Percentiles rank a stretch among this genome's conserved stretches.
Conservation (phyloP, 305 asterid genomes). For the Stenogyne calaminthoides region DNA sequence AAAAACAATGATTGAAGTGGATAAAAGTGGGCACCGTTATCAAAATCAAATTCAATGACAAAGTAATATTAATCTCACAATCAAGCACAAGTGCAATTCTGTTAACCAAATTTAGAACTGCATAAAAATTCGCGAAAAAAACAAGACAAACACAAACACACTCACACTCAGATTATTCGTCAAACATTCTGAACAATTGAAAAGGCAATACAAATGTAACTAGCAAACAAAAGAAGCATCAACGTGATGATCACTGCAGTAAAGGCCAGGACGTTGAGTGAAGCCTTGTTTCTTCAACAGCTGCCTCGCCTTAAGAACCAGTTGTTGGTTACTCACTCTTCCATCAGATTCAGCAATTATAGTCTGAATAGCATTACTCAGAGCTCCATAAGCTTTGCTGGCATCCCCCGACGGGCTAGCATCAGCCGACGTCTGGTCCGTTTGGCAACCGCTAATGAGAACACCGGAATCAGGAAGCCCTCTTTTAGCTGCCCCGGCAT, state of each 20-base stretch:
- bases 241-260: conserved; percentile 73
- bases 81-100: neutral
- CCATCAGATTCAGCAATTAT: conserved; percentile 76
- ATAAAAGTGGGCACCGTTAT: neutral
- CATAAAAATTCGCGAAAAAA: conserved; percentile 18
- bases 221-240: conserved; percentile 84
- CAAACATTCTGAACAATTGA: neutral
- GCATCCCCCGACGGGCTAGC: conserved; percentile 73
- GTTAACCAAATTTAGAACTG: neutral
- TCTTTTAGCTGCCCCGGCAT: conserved; percentile 65
- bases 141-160: conserved; percentile 21
- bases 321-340: conserved; percentile 58
- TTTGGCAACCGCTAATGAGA: conserved; percentile 91
- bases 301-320: conserved; percentile 73
- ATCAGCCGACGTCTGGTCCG: conserved; percentile 86
- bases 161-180: conserved; percentile 13
- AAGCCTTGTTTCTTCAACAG: conserved; percentile 79
- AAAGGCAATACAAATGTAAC: neutral
- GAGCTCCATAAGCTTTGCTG: conserved; percentile 76
- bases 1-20: neutral
- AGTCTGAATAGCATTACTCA: conserved; percentile 87
- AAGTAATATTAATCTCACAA: neutral
- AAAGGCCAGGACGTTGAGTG: conserved; percentile 85
- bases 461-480: conserved; percentile 70
- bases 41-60: neutral